Base-by-base conservation (phyloP, 495 filamentous ascomycete species). In the Penicillium ochrochloron region DNA sequence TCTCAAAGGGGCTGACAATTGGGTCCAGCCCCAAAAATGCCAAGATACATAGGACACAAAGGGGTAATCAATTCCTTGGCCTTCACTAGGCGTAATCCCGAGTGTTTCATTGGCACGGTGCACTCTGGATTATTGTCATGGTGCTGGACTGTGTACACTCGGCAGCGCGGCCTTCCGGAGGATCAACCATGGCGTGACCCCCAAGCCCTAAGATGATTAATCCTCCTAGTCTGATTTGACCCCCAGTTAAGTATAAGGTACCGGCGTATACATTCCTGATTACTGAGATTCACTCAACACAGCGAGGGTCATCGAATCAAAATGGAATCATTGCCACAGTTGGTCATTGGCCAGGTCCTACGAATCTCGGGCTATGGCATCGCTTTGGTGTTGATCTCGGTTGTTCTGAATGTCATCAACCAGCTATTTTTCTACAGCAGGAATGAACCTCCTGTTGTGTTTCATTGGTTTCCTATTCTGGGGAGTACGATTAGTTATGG, bases 401-500 rank as follows among this genome's bases (percentile, higher is more conserved):
- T 94, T 14, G 61, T 88, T 42, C 37, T 89, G 66, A 93, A 94
- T 69, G 85, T 93, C 46, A 60, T 89, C 53, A 73, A 80, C 14
- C 92, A 95, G 70, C 61, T 92, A 4, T 76, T 93, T 57, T 88
- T 90, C 74, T 88, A 83, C 70, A 88, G 89, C 62, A 83, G 85
- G 54, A 88, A 87, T 71, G 89, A 92, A 70, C 92, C 92, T 14
- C 92, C 92, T 6, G 64, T 94, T 14, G 90, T 95, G 46, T 95
- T 94, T 70, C 90, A 94, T 77, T 93, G 87, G 87, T 85, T 95
- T 67, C 92, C 92, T 5, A 72, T 94, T 46, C 76, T 95, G 68
- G 92, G 92, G 23, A 94, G 85, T 73, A 93, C 92, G 53, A 78
- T 95, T 52, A 83, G 80, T 19, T 95, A 95, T 76, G 92, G 92